Evolutionary conservation across 345 rosid genomes (phyloP).

Genomic region (Triadica sebifera): DNA sequence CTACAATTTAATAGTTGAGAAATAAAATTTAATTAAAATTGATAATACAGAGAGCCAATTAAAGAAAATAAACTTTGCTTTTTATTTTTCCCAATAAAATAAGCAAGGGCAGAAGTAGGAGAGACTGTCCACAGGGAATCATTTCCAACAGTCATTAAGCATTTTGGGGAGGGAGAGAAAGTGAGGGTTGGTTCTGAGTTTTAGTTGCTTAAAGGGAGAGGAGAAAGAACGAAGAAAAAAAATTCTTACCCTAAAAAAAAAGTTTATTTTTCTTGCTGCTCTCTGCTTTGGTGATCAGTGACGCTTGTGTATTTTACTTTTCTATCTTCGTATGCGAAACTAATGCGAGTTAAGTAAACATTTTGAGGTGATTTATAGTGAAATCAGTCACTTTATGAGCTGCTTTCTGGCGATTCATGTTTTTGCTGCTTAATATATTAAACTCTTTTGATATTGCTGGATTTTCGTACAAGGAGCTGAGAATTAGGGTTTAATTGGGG

Average conservation of each 20-base stretch:
- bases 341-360: constrained; percentile 7
- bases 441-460: constrained; percentile 16
- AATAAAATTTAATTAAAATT: too few relatives aligned
- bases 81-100: too few relatives aligned
- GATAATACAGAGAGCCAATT: too few relatives aligned
- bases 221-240: constrained; percentile 4
- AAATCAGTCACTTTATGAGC: constrained; percentile 7
- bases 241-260: constrained; percentile 27
- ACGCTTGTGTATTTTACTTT: constrained; percentile 2
- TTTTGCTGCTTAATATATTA: not conserved
- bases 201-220: not conserved
- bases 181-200: constrained; percentile 15
- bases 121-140: too few relatives aligned
- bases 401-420: constrained; percentile 8
- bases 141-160: not conserved
- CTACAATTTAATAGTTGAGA: too few relatives aligned
- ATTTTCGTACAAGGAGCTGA: constrained; percentile 14
- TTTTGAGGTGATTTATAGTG: constrained; percentile 14
- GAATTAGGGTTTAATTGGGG: constrained; percentile 31
- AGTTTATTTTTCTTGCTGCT: constrained; percentile 20
- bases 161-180: not conserved
- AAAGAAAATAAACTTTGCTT: too few relatives aligned
- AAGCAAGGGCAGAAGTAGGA: too few relatives aligned
- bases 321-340: not conserved
- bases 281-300: constrained; percentile 17